Percentiles rank a stretch among this genome's conserved stretches.
Conservation (phyloP, 495 filamentous ascomycete genomes). For the Podospora fimiseda region DNA sequence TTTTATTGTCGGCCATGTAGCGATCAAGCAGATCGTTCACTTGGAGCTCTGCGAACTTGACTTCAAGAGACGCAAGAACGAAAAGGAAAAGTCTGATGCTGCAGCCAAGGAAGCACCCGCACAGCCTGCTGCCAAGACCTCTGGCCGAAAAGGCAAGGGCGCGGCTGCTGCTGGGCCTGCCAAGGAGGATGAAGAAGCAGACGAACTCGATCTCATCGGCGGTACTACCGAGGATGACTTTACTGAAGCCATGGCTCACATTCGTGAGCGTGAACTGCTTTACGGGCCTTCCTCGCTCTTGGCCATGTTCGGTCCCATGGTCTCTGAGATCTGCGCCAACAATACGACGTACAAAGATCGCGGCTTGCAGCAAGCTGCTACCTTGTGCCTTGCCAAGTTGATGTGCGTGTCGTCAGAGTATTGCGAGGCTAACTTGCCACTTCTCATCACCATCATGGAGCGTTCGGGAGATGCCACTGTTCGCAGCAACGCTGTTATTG, state of each 20-base stretch:
- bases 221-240: conserved; percentile 99
- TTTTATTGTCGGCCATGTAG: conserved; percentile 93
- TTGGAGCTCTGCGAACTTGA: conserved; percentile 95
- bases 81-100: conserved; percentile 72
- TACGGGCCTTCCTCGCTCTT: conserved; percentile 82
- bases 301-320: conserved; percentile 82
- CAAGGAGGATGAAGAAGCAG: conserved; percentile 58
- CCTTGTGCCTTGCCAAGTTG: conserved; percentile 93
- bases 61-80: conserved; percentile 93
- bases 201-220: conserved; percentile 93
- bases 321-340: conserved; percentile 87
- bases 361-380: conserved; percentile 84
- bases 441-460: conserved; percentile 97
- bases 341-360: conserved; percentile 84
- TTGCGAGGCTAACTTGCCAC: conserved; percentile 85
- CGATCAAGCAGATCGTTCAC: conserved; percentile 99
- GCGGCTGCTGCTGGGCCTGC: conserved; percentile 11
- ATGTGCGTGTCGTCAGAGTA: conserved; percentile 97
- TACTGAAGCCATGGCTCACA: conserved; percentile 89
- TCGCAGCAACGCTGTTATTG: conserved; percentile 92
- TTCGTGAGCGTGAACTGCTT: conserved; percentile 88
- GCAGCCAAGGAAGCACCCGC: conserved; percentile 29
- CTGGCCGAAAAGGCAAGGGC: conserved; percentile 21
- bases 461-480: conserved; percentile 83
- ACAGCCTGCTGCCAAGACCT: conserved; percentile 26